Evolutionary conservation across 441 rosid genomes (phyloP).

Genomic region (Eutrema salsugineum): DNA sequence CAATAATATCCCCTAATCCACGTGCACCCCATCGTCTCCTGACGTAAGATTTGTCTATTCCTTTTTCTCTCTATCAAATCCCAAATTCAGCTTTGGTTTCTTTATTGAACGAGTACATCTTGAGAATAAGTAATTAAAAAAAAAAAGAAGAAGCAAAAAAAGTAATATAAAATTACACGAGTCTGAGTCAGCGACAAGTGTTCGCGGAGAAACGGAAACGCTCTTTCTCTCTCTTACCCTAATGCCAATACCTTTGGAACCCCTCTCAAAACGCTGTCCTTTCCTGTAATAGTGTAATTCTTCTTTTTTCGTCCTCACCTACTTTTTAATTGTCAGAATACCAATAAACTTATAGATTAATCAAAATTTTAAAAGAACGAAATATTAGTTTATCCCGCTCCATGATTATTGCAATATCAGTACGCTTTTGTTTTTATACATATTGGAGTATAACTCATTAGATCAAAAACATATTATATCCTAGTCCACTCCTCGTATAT

Average conservation of each 20-base stretch:
- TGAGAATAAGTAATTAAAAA: neutral
- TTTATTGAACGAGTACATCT: neutral
- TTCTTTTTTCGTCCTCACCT: neutral
- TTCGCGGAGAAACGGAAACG: constrained; percentile 98
- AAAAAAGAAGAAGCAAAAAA: neutral
- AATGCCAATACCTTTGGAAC: constrained; percentile 32
- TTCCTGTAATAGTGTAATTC: neutral
- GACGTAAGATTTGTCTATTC: constrained; percentile 22
- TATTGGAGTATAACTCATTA: no score
- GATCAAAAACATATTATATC: no score
- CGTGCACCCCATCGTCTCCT: constrained; percentile 29
- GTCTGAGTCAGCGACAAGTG: constrained; percentile 49
- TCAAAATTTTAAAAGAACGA: no score
- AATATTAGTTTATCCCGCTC: no score
- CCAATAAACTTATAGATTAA: no score
- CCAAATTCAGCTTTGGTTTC: constrained; percentile 6
- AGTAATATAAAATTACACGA: constrained; percentile 7
- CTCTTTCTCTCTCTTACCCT: constrained; percentile 21
- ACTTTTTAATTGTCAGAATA: neutral
- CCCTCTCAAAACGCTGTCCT: constrained; percentile 19
- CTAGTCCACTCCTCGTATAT: no score
- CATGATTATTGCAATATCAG: no score
- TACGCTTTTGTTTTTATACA: no score
- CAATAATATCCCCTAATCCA: constrained; percentile 14
- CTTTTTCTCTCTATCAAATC: neutral